Conservation (phyloP, 2,329 filamentous ascomycete genomes). For the Rhynchosporium agropyri region DNA sequence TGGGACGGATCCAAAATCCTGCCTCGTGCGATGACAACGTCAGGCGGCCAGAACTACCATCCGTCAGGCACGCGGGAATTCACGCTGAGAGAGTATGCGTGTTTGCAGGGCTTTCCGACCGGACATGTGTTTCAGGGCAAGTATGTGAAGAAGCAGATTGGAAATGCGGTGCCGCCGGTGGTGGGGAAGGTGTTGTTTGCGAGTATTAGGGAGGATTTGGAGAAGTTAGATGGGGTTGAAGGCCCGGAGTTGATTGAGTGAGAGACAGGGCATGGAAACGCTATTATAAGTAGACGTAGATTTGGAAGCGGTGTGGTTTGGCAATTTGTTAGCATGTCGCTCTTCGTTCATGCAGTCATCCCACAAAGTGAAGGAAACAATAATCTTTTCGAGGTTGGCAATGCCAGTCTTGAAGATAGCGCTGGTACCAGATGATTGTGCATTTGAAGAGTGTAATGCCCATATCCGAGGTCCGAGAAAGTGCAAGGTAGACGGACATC, state of each 20-base stretch:
- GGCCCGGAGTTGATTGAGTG: conserved; percentile 25
- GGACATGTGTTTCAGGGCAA: conserved; percentile 58
- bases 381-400: too few relatives aligned
- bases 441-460: too few relatives aligned
- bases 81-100: conserved; percentile 68
- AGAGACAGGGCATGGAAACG: neutral
- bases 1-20: conserved; percentile 54
- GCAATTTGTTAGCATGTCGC: too few relatives aligned
- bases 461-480: neutral
- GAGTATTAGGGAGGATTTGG: conserved; percentile 45
- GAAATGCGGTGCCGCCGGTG: conserved; percentile 75
- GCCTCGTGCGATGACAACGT: conserved; percentile 64
- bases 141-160: conserved; percentile 65
- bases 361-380: too few relatives aligned
- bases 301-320: too few relatives aligned
- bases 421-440: too few relatives aligned
- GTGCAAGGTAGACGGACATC: neutral
- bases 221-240: conserved; percentile 41
- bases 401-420: too few relatives aligned
- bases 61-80: conserved; percentile 64
- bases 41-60: conserved; percentile 65
- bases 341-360: too few relatives aligned
- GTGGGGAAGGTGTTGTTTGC: conserved; percentile 50
- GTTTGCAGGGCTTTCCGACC: conserved; percentile 68
- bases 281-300: neutral